Conservation (phyloP, 2,329 filamentous ascomycete species). For the Mycosphaerella arachidis region DNA sequence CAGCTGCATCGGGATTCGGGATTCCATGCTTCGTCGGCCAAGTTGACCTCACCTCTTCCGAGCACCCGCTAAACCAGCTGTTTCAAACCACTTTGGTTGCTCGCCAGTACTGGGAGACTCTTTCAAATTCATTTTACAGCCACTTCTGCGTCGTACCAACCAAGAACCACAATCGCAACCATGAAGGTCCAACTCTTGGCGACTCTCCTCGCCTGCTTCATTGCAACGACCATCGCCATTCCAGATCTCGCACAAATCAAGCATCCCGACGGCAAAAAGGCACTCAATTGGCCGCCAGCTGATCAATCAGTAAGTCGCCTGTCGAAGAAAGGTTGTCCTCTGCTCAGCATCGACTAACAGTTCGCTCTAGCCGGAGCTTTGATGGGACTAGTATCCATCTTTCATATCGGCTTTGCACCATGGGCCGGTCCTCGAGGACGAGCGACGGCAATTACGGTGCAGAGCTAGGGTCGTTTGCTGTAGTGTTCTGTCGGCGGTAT, state of each 20-base stretch:
- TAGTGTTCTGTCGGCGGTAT: neutral
- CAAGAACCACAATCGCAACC: neutral
- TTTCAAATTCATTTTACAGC: neutral
- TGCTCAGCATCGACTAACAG: neutral
- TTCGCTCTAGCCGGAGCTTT: neutral
- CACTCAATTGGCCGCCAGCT: neutral
- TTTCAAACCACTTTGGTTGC: neutral
- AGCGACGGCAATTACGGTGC: neutral
- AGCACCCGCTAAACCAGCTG: neutral
- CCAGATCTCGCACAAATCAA: neutral
- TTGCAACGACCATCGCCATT: neutral
- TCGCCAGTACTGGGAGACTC: neutral
- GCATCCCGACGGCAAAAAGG: neutral
- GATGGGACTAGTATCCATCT: neutral
- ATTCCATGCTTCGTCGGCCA: neutral
- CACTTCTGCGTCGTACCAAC: neutral
- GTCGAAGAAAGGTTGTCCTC: neutral
- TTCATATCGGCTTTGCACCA: neutral
- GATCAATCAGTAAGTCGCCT: neutral
- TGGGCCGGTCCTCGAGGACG: neutral
- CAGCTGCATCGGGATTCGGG: neutral
- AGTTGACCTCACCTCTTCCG: neutral
- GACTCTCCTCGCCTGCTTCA: neutral
- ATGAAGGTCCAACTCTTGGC: neutral
- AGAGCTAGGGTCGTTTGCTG: neutral